Conservation (phyloP, 176 grass and related monocot genomes). For the Secale cereale region DNA sequence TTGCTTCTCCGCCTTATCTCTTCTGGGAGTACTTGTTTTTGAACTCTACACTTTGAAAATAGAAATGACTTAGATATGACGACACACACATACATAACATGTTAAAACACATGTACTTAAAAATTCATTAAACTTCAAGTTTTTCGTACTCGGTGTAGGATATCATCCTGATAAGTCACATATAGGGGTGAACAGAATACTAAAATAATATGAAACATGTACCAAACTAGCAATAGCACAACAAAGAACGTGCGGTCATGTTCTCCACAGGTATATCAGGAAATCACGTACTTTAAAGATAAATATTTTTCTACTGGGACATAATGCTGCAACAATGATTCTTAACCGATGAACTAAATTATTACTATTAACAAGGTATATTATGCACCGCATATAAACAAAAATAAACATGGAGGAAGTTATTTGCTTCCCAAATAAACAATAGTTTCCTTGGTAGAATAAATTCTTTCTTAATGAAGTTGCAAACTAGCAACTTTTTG, state of each 20-base stretch:
- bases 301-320: no score
- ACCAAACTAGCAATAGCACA: neutral
- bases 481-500: neutral
- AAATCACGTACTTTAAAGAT: neutral
- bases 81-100: neutral
- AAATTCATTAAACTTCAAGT: neutral
- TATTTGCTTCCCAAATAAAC: neutral
- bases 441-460: neutral
- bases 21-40: constrained; percentile 32
- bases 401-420: neutral
- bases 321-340: neutral
- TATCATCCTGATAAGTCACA: neutral
- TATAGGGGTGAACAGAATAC: neutral
- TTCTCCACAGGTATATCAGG: neutral
- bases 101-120: neutral
- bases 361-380: neutral
- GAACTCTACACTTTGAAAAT: constrained; percentile 30
- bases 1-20: neutral
- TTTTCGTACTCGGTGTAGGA: neutral
- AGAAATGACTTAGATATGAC: neutral
- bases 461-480: neutral
- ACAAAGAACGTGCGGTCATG: neutral
- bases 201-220: neutral
- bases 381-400: neutral
- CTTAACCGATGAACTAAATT: neutral